phyloP scores from a whole-genome alignment of 2,329 filamentous ascomycete species.

The Microsporum ferrugineum region DNA sequence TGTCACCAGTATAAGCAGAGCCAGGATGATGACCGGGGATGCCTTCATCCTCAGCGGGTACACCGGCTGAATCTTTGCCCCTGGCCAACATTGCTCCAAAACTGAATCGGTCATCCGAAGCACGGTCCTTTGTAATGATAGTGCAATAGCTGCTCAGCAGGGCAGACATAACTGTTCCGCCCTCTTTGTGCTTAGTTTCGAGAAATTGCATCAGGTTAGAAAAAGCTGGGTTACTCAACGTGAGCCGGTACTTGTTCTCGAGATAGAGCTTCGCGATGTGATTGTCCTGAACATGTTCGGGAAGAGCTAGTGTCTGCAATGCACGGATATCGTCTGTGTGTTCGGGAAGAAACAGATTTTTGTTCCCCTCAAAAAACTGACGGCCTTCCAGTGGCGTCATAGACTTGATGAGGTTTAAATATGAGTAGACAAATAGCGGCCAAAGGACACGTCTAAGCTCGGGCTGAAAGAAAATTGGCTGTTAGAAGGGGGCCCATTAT shows the following conservation, averaged over 20 bases:
- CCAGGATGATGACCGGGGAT: slow-evolving; percentile 57
- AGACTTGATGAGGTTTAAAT: slow-evolving; percentile 63
- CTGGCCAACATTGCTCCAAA: slow-evolving; percentile 49
- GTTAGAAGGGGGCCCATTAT: slow-evolving; percentile 11
- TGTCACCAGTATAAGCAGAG: slow-evolving; percentile 48
- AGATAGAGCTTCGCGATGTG: slow-evolving; percentile 68
- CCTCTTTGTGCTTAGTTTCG: slow-evolving; percentile 72
- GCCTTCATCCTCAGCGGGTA: slow-evolving; percentile 55
- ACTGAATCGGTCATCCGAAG: slow-evolving; percentile 46
- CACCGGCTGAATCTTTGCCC: slow-evolving; percentile 43
- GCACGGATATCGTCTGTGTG: slow-evolving; percentile 70
- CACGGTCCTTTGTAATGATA: slow-evolving; percentile 48
- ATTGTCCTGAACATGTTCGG: slow-evolving; percentile 69
- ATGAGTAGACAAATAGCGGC: slow-evolving; percentile 91
- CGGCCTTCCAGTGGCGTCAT: slow-evolving; percentile 62
- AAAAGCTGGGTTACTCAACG: slow-evolving; percentile 75
- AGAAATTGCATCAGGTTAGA: slow-evolving; percentile 77
- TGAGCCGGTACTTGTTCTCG: slow-evolving; percentile 77
- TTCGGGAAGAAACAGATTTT: slow-evolving; percentile 58
- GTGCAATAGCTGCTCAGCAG: slow-evolving; percentile 55
- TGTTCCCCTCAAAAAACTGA: slow-evolving; percentile 59
- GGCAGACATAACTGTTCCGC: slow-evolving; percentile 64
- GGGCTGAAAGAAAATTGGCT: slow-evolving; percentile 42
- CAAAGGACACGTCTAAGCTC: slow-evolving; percentile 81
- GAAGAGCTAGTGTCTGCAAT: slow-evolving; percentile 61